Evolutionary conservation across 176 grass and related monocot genomes (phyloP), one percentile per base, ranked within the genome.

Genomic region (Oryza coarctata): DNA sequence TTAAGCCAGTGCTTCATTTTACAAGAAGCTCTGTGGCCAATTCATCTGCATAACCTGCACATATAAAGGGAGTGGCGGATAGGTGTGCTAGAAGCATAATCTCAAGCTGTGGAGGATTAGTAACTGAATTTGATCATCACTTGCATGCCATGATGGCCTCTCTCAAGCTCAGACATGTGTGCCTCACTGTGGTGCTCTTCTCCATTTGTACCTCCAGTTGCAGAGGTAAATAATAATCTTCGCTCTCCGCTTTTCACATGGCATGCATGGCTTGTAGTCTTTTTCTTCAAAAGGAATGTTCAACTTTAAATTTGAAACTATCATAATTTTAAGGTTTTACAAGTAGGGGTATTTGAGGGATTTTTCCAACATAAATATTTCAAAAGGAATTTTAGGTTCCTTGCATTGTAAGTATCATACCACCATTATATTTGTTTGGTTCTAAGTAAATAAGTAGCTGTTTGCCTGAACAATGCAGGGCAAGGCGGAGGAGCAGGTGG

Each of bases 131-230:
- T 26, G 71, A 55, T n/a, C 32, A 33, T 26, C 7, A 33, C 8
- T 45, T 49, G 18, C 34, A 29, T 73, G 73, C 29, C 44, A 95
- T 96, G 89, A 95, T 96, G 89, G 80, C 78, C 80, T 71, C 79
- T 71, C 36, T 93, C 44, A 80, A 76, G 67, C 25, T 85, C 0
- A 65, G 40, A 5, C 57, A 85, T 25, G 14, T 92, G 22, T 71
- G 58, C 30, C 77, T 81, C 36, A 49, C 20, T 10, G 28, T 68
- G n/a, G 76, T 74, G n/a, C 20, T 99, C 41, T 25, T 93, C 27
- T 89, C 49, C 44, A 73, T 81, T 26, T n/a, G 30, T 80, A 70
- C 73, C 62, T 77, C 85, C 47, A 78, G 83, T 31, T 92, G 91
- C 55, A 74, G 83, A 89, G 93, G 96, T 99, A 87, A 71, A 7